Conservation (phyloP, 2,329 filamentous ascomycete genomes). For the Triangularia verruculosa region DNA sequence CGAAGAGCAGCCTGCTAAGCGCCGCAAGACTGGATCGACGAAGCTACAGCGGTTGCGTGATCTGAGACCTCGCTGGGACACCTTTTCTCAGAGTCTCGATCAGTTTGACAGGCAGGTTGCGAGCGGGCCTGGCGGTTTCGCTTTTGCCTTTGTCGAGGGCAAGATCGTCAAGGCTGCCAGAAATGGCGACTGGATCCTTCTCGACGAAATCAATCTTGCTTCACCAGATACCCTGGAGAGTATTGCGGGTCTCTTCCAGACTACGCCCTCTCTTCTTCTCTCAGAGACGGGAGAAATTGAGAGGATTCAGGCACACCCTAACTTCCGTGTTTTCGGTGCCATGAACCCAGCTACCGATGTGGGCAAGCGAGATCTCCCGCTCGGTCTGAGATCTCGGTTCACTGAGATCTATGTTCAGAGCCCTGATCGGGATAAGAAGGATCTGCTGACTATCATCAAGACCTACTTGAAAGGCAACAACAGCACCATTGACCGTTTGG, state of each 20-base stretch:
- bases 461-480: slow-evolving; percentile 76
- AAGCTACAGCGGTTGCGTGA: slow-evolving; percentile 63
- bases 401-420: slow-evolving; percentile 94
- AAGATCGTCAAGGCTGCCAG: slow-evolving; percentile 94
- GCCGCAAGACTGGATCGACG: slow-evolving; percentile 57
- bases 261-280: slow-evolving; percentile 79
- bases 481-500: slow-evolving; percentile 68
- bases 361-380: slow-evolving; percentile 89
- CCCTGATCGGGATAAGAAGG: slow-evolving; percentile 81
- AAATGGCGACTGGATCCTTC: slow-evolving; percentile 92
- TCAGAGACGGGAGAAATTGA: slow-evolving; percentile 94
- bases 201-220: slow-evolving; percentile 93
- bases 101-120: slow-evolving; percentile 79
- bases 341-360: slow-evolving; percentile 99
- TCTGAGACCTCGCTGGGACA: slow-evolving; percentile 69
- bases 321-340: slow-evolving; percentile 94
- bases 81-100: slow-evolving; percentile 70
- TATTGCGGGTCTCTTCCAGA: slow-evolving; percentile 80
- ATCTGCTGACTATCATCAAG: slow-evolving; percentile 82
- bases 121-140: slow-evolving; percentile 71
- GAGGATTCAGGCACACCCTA: slow-evolving; percentile 80
- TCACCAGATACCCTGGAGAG: slow-evolving; percentile 93
- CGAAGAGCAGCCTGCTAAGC: slow-evolving; percentile 64
- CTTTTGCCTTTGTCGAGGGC: slow-evolving; percentile 94
- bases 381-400: slow-evolving; percentile 66